Evolutionary conservation across 768 basidiomycete species (phyloP).

Genomic region (Kwoniella pini): DNA sequence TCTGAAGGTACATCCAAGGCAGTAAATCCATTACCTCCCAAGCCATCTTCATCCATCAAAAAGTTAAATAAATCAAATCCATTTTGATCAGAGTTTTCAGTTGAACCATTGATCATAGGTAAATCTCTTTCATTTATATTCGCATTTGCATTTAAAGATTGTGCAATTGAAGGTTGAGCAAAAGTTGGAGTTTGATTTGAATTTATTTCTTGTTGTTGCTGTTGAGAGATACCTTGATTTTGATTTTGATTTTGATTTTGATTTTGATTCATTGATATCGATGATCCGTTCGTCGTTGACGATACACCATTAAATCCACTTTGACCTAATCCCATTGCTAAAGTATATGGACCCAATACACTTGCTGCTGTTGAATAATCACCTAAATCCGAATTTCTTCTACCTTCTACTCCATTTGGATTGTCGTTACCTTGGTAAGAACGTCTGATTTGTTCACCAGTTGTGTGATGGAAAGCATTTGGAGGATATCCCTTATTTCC

Average conservation of each 20-base stretch:
- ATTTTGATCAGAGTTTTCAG: conserved; percentile 3
- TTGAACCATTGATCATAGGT: conserved; percentile 15
- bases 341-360: background rate
- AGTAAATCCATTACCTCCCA: conserved; percentile 35
- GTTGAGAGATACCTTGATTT: background rate
- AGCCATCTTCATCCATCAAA: conserved; percentile 49
- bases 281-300: background rate
- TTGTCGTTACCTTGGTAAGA: background rate
- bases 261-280: background rate
- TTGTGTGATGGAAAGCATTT: conserved; percentile 14
- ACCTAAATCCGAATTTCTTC: background rate
- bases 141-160: background rate
- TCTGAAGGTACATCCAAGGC: conserved; percentile 22
- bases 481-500: conserved; percentile 25
- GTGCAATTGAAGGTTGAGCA: background rate
- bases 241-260: background rate
- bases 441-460: background rate
- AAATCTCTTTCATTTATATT: background rate
- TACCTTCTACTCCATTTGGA: background rate
- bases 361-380: background rate
- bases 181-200: background rate
- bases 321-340: background rate
- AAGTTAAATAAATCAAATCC: conserved; percentile 48
- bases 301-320: background rate
- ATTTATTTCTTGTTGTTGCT: too few species aligned